Percentiles rank a stretch among this genome's conserved stretches.
Evolutionary conservation across 345 rosid species (phyloP).

Genomic region (Aquilaria yunnanensis): DNA sequence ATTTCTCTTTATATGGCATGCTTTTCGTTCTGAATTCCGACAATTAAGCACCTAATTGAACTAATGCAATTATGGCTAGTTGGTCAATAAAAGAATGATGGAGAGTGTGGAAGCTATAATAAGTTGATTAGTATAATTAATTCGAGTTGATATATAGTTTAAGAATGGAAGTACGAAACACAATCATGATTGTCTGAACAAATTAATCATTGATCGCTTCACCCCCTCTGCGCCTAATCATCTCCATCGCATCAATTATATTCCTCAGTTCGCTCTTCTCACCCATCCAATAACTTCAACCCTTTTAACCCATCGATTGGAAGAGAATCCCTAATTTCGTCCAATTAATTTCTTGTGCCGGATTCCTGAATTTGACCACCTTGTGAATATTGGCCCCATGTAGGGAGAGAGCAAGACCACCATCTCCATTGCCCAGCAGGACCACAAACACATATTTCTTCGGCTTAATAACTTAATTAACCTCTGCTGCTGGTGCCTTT

Average conservation of each 20-base stretch:
- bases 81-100: neutral
- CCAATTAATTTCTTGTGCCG: too few species aligned
- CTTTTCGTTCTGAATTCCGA: too few species aligned
- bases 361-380: neutral
- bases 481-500: neutral
- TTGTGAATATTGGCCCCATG: slow-evolving; percentile 7
- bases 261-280: slow-evolving; percentile 8
- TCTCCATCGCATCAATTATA: slow-evolving; percentile 8
- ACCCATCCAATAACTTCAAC: neutral
- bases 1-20: too few species aligned
- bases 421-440: slow-evolving; percentile 4
- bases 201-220: slow-evolving; percentile 32
- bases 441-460: slow-evolving; percentile 5
- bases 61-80: neutral
- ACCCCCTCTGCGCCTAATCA: slow-evolving; percentile 18
- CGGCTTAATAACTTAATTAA: neutral
- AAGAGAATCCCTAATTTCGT: too few species aligned
- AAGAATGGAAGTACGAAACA: slow-evolving; percentile 48
- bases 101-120: neutral
- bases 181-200: slow-evolving; percentile 36
- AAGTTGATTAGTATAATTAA: slow-evolving; percentile 9
- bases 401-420: neutral
- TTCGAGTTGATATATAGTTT: slow-evolving; percentile 21
- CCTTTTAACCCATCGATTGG: too few species aligned
- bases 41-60: too few species aligned